Evolutionary conservation across 352 stramenopile species (phyloP).

Genomic region (Phytophthora lateralis): DNA sequence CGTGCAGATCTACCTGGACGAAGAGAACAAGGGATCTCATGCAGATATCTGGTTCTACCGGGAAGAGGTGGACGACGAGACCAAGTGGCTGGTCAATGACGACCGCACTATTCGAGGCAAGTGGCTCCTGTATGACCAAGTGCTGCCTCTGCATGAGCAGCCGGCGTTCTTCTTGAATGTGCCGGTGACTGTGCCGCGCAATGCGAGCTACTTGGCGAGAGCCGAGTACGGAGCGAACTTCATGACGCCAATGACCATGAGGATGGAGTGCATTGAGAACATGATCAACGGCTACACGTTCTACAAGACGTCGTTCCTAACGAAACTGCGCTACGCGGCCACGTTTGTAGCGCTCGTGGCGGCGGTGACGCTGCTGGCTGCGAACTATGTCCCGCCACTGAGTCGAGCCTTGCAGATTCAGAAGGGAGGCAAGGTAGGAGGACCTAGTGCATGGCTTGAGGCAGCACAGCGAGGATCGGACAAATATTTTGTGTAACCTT

Average conservation of each 20-base stretch:
- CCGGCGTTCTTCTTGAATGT: conserved; percentile 58
- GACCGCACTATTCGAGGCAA: conserved; percentile 77
- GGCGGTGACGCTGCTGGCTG: conserved; percentile 34
- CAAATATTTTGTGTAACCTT: conserved; percentile 40
- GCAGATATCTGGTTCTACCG: conserved; percentile 84
- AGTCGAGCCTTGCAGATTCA: conserved; percentile 33
- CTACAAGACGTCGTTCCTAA: conserved; percentile 50
- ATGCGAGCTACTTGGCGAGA: conserved; percentile 62
- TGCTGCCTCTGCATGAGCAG: conserved; percentile 56
- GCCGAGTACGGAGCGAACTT: conserved; percentile 73
- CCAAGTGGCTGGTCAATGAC: conserved; percentile 67
- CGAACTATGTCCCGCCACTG: conserved; percentile 34
- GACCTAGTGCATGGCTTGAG: conserved; percentile 26
- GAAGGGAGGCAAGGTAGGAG: conserved; percentile 6
- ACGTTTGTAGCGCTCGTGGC: conserved; percentile 35
- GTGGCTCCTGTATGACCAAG: conserved; percentile 64
- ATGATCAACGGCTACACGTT: conserved; percentile 78
- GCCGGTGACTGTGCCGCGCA: conserved; percentile 53
- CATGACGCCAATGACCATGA: conserved; percentile 74
- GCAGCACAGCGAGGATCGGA: conserved; percentile 26
- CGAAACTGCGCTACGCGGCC: conserved; percentile 26
- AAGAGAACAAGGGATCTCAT: conserved; percentile 56
- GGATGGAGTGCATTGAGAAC: conserved; percentile 85
- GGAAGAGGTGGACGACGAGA: conserved; percentile 47
- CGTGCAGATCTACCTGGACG: conserved; percentile 68